phyloP scores from a whole-genome alignment of 208 protist species.

The Trypanosoma mega region DNA sequence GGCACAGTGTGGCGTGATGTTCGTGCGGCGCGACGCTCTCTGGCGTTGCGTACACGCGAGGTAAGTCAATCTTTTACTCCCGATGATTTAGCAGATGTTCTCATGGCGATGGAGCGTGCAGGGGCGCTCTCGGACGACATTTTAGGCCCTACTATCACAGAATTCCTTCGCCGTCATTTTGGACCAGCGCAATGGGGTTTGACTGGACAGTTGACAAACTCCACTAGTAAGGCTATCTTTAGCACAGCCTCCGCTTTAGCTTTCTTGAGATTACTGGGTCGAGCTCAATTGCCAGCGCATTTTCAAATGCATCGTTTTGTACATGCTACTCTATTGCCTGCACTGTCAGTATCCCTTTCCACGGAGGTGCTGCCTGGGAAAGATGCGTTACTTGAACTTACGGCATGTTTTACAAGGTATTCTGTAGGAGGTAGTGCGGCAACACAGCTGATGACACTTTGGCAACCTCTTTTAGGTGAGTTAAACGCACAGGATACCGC shows the following conservation, averaged over 20 bases:
- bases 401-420: slow-evolving; percentile 39
- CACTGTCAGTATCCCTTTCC: slow-evolving; percentile 35
- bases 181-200: too few species aligned
- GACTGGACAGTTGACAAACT: too few species aligned
- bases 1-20: slow-evolving; percentile 12
- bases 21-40: slow-evolving; percentile 33
- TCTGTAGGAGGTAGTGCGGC: slow-evolving; percentile 62
- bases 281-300: slow-evolving; percentile 43
- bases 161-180: slow-evolving; percentile 21
- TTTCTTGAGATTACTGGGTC: slow-evolving; percentile 56
- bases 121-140: slow-evolving; percentile 72
- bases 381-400: slow-evolving; percentile 20
- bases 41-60: slow-evolving; percentile 51
- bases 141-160: slow-evolving; percentile 50
- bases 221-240: too few species aligned
- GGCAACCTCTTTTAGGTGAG: slow-evolving; percentile 32
- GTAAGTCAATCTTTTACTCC: slow-evolving; percentile 32
- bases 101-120: slow-evolving; percentile 59
- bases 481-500: slow-evolving; percentile 25
- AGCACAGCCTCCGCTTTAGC: slow-evolving; percentile 31
- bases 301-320: slow-evolving; percentile 72
- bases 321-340: slow-evolving; percentile 66
- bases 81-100: slow-evolving; percentile 32
- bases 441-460: slow-evolving; percentile 50
- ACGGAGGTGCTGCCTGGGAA: slow-evolving; percentile 2